phyloP scores from a whole-genome alignment of 1,139 yeast species.

The Pichia sp. region DNA sequence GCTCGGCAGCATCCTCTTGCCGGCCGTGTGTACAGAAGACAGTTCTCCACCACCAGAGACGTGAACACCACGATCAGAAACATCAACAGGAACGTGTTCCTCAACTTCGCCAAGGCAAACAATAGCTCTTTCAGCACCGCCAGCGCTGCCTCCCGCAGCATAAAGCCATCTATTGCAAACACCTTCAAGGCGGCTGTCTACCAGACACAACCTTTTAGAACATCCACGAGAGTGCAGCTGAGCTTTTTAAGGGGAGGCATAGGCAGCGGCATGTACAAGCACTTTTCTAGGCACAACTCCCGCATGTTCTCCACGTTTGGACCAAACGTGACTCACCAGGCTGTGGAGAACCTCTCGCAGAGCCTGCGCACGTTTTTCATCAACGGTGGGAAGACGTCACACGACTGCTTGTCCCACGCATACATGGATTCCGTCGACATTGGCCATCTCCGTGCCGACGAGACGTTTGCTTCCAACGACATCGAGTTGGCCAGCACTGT shows the following conservation, averaged over 20 bases:
- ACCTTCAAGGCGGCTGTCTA: constrained; percentile 17
- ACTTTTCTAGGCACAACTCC: constrained; percentile 29
- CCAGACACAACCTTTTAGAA: constrained; percentile 28
- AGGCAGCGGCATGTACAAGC: constrained; percentile 28
- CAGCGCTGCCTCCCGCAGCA: neutral
- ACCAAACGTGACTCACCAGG: constrained; percentile 34
- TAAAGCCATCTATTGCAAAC: constrained; percentile 8
- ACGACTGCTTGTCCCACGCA: constrained; percentile 9
- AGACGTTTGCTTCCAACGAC: constrained; percentile 38
- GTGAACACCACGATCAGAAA: constrained; percentile 8
- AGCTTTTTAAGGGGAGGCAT: constrained; percentile 8
- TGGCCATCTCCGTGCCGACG: constrained; percentile 21
- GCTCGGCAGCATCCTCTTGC: constrained; percentile 21
- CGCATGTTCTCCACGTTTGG: constrained; percentile 33
- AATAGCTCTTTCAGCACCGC: neutral
- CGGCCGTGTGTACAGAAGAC: constrained; percentile 19
- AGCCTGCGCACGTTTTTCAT: constrained; percentile 34
- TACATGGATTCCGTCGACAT: constrained; percentile 20
- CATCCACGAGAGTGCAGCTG: constrained; percentile 19
- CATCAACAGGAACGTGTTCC: constrained; percentile 10
- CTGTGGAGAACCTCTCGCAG: constrained; percentile 37
- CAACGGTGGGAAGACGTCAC: constrained; percentile 30
- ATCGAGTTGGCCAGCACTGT: constrained; percentile 23
- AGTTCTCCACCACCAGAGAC: constrained; percentile 20
- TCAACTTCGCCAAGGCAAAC: neutral